Evolutionary conservation across 2,329 filamentous ascomycete species (phyloP).

Genomic region (Cytospora paraplurivora): DNA sequence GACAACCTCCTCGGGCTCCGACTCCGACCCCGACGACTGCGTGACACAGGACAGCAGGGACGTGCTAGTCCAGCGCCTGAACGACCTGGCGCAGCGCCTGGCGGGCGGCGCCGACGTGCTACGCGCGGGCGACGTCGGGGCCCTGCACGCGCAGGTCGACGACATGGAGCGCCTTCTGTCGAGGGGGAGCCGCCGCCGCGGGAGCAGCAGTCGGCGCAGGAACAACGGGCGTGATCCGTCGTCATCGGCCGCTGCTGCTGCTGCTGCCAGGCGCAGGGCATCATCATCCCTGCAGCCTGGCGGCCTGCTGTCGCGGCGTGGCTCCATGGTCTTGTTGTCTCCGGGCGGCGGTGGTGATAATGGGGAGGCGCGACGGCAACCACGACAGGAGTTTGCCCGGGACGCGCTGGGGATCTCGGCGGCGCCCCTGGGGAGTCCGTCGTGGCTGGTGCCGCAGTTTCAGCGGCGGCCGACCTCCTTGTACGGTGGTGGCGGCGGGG

Average conservation of each 20-base stretch:
- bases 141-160: constrained; percentile 46
- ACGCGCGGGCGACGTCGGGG: constrained; percentile 37
- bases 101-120: constrained; percentile 34
- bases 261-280: not conserved
- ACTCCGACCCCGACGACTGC: constrained; percentile 28
- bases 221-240: constrained; percentile 4
- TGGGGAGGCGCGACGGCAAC: not conserved
- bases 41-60: constrained; percentile 44
- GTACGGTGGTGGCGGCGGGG: not conserved
- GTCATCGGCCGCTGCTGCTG: not conserved
- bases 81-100: constrained; percentile 44
- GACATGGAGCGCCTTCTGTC: constrained; percentile 44
- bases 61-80: constrained; percentile 49
- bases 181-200: constrained; percentile 1
- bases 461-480: constrained; percentile 14
- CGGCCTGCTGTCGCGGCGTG: constrained; percentile 6
- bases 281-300: constrained; percentile 5
- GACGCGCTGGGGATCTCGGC: constrained; percentile 23
- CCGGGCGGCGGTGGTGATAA: not conserved
- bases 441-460: constrained; percentile 27
- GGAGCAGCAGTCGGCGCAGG: not conserved
- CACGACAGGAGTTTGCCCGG: too few species aligned
- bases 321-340: constrained; percentile 16
- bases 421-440: constrained; percentile 25
- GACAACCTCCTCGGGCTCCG: not conserved